These are phyloP conservation scores for Leccinum pellstonianum DNA, from an alignment of 768 basidiomycete genomes.

Conservation along the genomic window DNA sequence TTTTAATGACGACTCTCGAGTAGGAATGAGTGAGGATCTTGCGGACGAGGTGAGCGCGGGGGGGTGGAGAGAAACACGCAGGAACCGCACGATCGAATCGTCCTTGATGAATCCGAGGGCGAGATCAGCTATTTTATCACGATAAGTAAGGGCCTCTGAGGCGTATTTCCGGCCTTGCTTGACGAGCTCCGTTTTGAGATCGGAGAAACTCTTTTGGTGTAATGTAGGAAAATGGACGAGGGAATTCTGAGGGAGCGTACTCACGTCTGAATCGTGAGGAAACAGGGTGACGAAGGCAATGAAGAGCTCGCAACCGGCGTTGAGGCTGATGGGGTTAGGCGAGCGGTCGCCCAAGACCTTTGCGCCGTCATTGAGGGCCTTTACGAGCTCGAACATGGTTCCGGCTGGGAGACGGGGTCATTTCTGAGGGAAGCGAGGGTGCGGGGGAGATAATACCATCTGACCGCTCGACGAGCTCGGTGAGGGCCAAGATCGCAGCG, in stretches of 20 bases:
- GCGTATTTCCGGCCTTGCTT: constrained; percentile 78
- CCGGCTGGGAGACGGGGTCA: constrained; percentile 50
- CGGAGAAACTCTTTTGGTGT: constrained; percentile 65
- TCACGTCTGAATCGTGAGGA: constrained; percentile 77
- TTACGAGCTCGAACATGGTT: constrained; percentile 91
- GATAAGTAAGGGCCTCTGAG: constrained; percentile 76
- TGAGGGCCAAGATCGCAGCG: constrained; percentile 84
- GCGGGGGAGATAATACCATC: constrained; percentile 52
- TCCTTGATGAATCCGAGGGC: constrained; percentile 94
- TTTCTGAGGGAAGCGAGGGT: not conserved
- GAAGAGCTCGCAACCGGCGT: constrained; percentile 90
- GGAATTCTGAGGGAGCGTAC: constrained; percentile 30
- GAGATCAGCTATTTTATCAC: constrained; percentile 84
- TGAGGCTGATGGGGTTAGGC: constrained; percentile 77
- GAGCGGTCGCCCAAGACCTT: constrained; percentile 58
- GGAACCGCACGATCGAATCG: constrained; percentile 70
- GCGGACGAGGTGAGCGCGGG: constrained; percentile 14
- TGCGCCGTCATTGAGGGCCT: constrained; percentile 77
- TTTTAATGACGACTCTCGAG: constrained; percentile 93
- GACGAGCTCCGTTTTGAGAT: constrained; percentile 81
- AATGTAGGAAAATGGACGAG: constrained; percentile 5
- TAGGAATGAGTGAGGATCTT: constrained; percentile 97
- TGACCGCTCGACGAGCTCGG: constrained; percentile 77
- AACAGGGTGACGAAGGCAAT: constrained; percentile 84
- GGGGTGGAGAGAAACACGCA: constrained; percentile 16